A percentile compares a stretch with the other conserved stretches of the same genome.
These are phyloP conservation scores for Pythium volutum DNA, from an alignment of 352 stramenopile species.

Conservation along the genomic window DNA sequence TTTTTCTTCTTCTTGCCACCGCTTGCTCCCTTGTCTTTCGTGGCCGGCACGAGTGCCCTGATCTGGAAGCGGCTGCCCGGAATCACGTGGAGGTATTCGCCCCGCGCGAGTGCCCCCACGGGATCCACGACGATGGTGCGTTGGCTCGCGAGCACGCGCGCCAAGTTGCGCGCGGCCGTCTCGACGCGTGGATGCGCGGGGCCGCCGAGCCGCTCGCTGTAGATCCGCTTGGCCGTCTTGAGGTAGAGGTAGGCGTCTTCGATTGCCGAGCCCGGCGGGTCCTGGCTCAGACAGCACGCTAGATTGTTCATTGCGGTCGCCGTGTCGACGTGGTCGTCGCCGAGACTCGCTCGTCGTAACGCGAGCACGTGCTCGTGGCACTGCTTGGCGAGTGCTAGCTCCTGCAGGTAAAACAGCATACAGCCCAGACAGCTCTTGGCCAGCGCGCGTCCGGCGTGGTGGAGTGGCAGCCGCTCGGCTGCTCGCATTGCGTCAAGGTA, in stretches of 20 bases:
- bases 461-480: slow-evolving; percentile 30
- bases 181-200: slow-evolving; percentile 40
- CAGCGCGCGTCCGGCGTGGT: slow-evolving; percentile 37
- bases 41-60: slow-evolving; percentile 44
- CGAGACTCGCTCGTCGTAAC: slow-evolving; percentile 28
- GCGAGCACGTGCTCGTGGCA: slow-evolving; percentile 57
- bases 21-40: slow-evolving; percentile 19
- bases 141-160: slow-evolving; percentile 39
- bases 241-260: slow-evolving; percentile 61
- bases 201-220: slow-evolving; percentile 43
- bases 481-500: slow-evolving; percentile 53
- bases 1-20: slow-evolving; percentile 33
- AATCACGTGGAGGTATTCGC: slow-evolving; percentile 63
- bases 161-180: slow-evolving; percentile 45
- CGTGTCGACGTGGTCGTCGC: slow-evolving; percentile 48
- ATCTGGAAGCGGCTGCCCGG: slow-evolving; percentile 64
- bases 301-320: slow-evolving; percentile 77
- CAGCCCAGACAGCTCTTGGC: slow-evolving; percentile 52
- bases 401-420: slow-evolving; percentile 52
- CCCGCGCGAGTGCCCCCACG: slow-evolving; percentile 35
- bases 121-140: slow-evolving; percentile 45
- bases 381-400: slow-evolving; percentile 43
- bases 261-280: slow-evolving; percentile 27
- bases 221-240: slow-evolving; percentile 46
- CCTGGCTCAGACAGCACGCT: slow-evolving; percentile 60